Percentiles rank a stretch among this genome's conserved stretches.
Evolutionary conservation across 2,329 filamentous ascomycete species (phyloP).

Genomic region (Colletotrichum navitas): DNA sequence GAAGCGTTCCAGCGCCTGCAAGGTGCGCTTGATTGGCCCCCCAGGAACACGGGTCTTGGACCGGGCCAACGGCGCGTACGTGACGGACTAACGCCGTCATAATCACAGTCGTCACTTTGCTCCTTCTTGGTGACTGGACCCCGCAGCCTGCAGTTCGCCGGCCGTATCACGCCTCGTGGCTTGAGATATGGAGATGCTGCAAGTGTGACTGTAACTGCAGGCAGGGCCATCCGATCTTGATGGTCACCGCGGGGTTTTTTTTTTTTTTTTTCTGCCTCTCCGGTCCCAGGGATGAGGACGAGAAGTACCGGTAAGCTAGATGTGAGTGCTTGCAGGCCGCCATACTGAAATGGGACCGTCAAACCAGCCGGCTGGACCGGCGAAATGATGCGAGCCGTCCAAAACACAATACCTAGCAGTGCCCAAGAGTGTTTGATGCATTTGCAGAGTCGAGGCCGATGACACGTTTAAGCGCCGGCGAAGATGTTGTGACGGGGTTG

Average conservation of each 20-base stretch:
- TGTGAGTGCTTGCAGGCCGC: constrained; percentile 41
- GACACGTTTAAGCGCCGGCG: constrained; percentile 27
- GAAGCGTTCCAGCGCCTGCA: constrained; percentile 55
- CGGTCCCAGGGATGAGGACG: constrained; percentile 17
- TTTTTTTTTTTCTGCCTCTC: constrained; percentile 1
- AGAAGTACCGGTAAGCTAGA: constrained; percentile 1
- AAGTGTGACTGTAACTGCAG: constrained; percentile 27
- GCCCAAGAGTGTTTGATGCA: constrained; percentile 19
- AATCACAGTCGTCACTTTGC: constrained; percentile 34
- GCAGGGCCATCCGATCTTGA: constrained; percentile 27
- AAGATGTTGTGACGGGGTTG: constrained; percentile 13
- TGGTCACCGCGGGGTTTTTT: constrained; percentile 7
- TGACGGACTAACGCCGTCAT: constrained; percentile 34
- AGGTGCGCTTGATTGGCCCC: constrained; percentile 54
- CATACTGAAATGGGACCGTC: constrained; percentile 28
- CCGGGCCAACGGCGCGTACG: constrained; percentile 57
- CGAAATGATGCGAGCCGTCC: constrained; percentile 17
- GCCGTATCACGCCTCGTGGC: constrained; percentile 26
- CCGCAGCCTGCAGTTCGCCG: constrained; percentile 28
- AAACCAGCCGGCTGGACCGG: constrained; percentile 24
- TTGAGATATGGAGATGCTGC: constrained; percentile 17
- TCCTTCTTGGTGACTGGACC: constrained; percentile 14
- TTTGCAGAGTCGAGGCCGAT: constrained; percentile 23
- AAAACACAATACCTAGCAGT: constrained; percentile 21
- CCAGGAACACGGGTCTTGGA: constrained; percentile 37